Evolutionary conservation across 495 filamentous ascomycete species (phyloP).

Genomic region (Aspergillus kassunensis): DNA sequence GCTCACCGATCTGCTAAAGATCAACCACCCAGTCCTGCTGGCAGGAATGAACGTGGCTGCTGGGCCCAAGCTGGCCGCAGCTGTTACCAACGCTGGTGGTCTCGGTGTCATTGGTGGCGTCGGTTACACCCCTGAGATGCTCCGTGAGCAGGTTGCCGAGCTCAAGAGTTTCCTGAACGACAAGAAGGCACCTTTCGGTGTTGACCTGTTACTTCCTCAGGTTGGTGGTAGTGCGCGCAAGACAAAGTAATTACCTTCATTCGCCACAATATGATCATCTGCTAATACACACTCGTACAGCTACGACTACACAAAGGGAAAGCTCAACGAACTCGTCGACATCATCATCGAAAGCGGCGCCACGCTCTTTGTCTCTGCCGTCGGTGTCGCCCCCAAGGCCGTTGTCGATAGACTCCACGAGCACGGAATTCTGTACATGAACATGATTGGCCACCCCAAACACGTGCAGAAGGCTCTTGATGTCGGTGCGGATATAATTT

Average conservation of each 20-base stretch:
- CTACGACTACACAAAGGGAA: constrained; percentile 99
- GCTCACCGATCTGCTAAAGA: constrained; percentile 90
- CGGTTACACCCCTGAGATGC: constrained; percentile 96
- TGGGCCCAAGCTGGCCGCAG: constrained; percentile 92
- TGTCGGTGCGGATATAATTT: constrained; percentile 85
- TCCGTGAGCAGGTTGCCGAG: constrained; percentile 89
- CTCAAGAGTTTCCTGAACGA: constrained; percentile 84
- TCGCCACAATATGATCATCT: background rate
- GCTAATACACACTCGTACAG: constrained; percentile 44
- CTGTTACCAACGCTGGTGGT: constrained; percentile 95
- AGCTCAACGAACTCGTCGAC: constrained; percentile 84
- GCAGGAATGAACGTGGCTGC: constrained; percentile 99
- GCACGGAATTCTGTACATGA: constrained; percentile 92
- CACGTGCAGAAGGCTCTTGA: constrained; percentile 92
- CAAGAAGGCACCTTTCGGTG: constrained; percentile 98
- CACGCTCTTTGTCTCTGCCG: constrained; percentile 92
- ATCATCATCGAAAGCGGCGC: constrained; percentile 89
- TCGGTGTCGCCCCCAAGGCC: constrained; percentile 85
- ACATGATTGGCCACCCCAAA: constrained; percentile 99
- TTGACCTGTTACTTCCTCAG: constrained; percentile 91
- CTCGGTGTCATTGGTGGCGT: constrained; percentile 95
- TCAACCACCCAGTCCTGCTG: constrained; percentile 93
- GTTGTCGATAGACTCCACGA: constrained; percentile 88
- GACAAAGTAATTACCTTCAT: constrained; percentile 66
- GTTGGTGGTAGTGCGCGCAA: constrained; percentile 90